Percentiles rank a stretch among this genome's conserved stretches.
phyloP scores from a whole-genome alignment of 257 asterid species.

The Penstemon davidsonii region DNA sequence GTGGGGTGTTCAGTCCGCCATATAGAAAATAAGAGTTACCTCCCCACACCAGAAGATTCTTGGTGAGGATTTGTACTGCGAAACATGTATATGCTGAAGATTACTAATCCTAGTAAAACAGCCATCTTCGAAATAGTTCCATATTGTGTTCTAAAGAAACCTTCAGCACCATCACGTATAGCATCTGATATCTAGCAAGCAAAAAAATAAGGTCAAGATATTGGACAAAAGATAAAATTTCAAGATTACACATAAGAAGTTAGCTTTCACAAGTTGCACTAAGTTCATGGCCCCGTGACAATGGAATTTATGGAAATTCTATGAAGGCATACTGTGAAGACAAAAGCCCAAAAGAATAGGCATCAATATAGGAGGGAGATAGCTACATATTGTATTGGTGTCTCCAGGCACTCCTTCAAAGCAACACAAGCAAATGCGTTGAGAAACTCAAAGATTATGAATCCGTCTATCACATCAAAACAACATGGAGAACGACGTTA shows the following conservation, averaged over 20 bases:
- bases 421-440: conserved; percentile 20
- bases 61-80: conserved; percentile 91
- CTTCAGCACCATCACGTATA: conserved; percentile 99
- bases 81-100: conserved; percentile 77
- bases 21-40: conserved; percentile 45
- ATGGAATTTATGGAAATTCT: not conserved
- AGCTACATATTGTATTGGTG: conserved; percentile 10
- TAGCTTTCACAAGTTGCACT: conserved; percentile 7
- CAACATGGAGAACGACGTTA: conserved; percentile 5
- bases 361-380: conserved; percentile 21
- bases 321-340: not conserved
- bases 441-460: conserved; percentile 9
- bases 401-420: not conserved
- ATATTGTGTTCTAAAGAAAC: conserved; percentile 94
- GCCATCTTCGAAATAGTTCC: conserved; percentile 98
- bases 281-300: conserved; percentile 9
- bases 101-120: conserved; percentile 61
- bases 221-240: conserved; percentile 21
- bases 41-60: conserved; percentile 89
- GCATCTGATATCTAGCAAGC: conserved; percentile 93
- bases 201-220: conserved; percentile 37
- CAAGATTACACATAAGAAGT: not conserved
- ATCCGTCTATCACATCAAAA: conserved; percentile 1
- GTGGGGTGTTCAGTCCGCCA: conserved; percentile 1
- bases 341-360: conserved; percentile 19